These are phyloP conservation scores for Noccaea bulbosa DNA, from an alignment of 345 rosid genomes.

Conservation along the genomic window DNA sequence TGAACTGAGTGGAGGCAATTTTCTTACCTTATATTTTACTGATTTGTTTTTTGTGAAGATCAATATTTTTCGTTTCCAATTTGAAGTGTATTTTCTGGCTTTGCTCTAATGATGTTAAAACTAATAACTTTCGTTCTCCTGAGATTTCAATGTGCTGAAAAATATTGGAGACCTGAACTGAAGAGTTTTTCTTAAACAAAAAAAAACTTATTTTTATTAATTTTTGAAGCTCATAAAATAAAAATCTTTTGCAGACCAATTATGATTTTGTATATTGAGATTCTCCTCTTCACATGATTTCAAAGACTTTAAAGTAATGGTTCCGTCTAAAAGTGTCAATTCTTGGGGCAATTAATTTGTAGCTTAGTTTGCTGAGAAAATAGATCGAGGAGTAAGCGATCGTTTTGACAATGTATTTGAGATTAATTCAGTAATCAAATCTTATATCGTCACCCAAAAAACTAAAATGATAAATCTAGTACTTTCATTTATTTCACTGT, in stretches of 20 bases:
- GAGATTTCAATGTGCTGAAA: conserved; percentile 36
- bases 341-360: no score
- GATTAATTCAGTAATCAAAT: background rate
- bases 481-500: no score
- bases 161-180: conserved; percentile 45
- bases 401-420: background rate
- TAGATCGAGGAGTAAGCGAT: no score
- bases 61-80: background rate
- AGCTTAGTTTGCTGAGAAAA: no score
- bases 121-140: conserved; percentile 42
- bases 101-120: conserved; percentile 37
- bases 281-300: no score
- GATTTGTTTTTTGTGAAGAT: background rate
- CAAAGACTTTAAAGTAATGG: no score
- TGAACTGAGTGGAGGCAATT: conserved; percentile 42
- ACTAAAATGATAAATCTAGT: background rate
- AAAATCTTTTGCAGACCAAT: no score
- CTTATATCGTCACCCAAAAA: no score
- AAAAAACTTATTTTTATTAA: no score
- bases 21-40: background rate
- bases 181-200: background rate
- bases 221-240: no score
- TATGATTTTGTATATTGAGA: no score
- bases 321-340: no score
- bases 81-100: background rate